Conservation (phyloP, 2,329 filamentous ascomycete species). For the Colletotrichum chlorophyti region DNA sequence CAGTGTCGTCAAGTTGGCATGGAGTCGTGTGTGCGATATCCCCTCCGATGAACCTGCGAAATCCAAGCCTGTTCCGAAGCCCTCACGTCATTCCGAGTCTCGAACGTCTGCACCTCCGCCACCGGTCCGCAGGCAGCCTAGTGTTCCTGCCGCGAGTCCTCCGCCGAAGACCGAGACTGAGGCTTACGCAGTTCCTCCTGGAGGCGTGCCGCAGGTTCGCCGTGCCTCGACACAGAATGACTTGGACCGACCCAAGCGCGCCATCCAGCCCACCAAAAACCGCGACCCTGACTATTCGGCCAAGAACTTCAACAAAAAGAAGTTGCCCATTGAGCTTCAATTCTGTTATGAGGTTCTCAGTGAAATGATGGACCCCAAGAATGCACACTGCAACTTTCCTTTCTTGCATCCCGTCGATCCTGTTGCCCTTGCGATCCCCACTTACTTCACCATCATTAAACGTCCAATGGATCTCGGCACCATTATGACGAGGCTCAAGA, state of each 20-base stretch:
- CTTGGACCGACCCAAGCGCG: slow-evolving; percentile 84
- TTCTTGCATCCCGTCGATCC: slow-evolving; percentile 91
- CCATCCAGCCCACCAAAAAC: slow-evolving; percentile 88
- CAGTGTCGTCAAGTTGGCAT: slow-evolving; percentile 62
- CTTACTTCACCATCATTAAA: slow-evolving; percentile 93
- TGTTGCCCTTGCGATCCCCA: slow-evolving; percentile 90
- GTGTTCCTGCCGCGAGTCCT: slow-evolving; percentile 42
- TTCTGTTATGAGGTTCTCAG: slow-evolving; percentile 86
- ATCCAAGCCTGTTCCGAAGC: slow-evolving; percentile 57
- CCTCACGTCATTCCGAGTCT: slow-evolving; percentile 53
- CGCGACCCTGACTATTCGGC: slow-evolving; percentile 89
- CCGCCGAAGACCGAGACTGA: slow-evolving; percentile 40
- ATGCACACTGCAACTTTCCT: slow-evolving; percentile 71
- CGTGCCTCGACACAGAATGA: slow-evolving; percentile 82
- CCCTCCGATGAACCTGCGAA: slow-evolving; percentile 63
- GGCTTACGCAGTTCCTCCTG: slow-evolving; percentile 77
- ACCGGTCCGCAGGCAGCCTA: slow-evolving; percentile 38
- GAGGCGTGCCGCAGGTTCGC: slow-evolving; percentile 82
- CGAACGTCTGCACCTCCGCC: slow-evolving; percentile 42
- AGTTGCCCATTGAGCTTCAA: slow-evolving; percentile 84
- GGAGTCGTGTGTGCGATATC: slow-evolving; percentile 52
- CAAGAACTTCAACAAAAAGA: slow-evolving; percentile 87
- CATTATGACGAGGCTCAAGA: slow-evolving; percentile 78
- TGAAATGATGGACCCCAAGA: slow-evolving; percentile 78
- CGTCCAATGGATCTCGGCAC: slow-evolving; percentile 94